Base-by-base conservation (phyloP, 1,284 basidiomycete species). In the Malassezia cuniculi region DNA sequence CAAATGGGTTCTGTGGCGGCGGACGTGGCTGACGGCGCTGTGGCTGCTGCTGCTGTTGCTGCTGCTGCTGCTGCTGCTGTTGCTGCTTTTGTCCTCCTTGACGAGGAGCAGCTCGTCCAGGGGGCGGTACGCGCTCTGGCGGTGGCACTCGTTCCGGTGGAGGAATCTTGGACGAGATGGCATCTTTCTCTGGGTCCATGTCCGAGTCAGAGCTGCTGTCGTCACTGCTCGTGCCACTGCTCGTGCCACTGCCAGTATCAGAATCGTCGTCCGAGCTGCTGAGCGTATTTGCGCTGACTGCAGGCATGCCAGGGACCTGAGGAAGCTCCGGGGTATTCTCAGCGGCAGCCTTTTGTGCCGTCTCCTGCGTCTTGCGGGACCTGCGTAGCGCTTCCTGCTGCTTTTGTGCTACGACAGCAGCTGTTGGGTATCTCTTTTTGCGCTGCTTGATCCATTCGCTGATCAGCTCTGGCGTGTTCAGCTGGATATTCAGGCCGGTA, bases 381-480 rank as follows among this genome's bases (percentile, higher is more conserved):
- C 52, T 41, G 33, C 52, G 48, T 18, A 50, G 38, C 16, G 34
- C 41, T 28, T 63, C 54, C 14, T 35, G 35, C 27, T 39, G 22
- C 35, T 64, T 64, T 34, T 58, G 35, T 34, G 50, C 47, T 3
- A 66, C 52, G 8, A 55, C 52, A 0, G 41, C 33, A 8, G 42
- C 43, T 0, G 54, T 63, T 0, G 63, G 63, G 51, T 55, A 66
- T 19, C 63, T 47, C 31, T 66, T 66, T 32, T 55, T 54, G 12
- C 63, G 46, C 37, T 66, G 60, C n/a, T 37, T 44, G 29, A 60
- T 54, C 63, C 63, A 66, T 26, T 65, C 52, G n/a, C 47, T 50
- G 20, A 65, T 48, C 15, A 66, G 52, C 37, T 60, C 56, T 2
- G 61, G 61, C 17, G 60, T 57, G 39, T 55, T 39, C 16, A 66